Evolutionary conservation across 106 monocot species (phyloP), one percentile per base, ranked within the genome.

Genomic region (Dactylorhiza incarnata): DNA sequence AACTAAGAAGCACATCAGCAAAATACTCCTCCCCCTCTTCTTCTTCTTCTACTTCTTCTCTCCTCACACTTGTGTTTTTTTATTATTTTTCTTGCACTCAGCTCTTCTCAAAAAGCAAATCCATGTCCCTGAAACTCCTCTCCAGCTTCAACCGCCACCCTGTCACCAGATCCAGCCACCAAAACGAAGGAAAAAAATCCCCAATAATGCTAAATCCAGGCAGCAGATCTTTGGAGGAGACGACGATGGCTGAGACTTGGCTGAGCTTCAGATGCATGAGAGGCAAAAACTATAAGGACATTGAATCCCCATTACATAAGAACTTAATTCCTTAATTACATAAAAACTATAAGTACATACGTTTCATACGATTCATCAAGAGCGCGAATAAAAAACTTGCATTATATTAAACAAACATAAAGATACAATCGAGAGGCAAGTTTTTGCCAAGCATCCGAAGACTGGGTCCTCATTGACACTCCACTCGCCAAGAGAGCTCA

Each of bases 181-280:
- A 48, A 47, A 71, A 17, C 20, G 48, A 71, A 71, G 71, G 71
- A 10, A 71, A 48, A 13, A 71, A 71, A 9, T 71, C 71, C 16
- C n/a, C 14, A 0, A 55, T 15, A n/a, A n/a, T n/a, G 45, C 17
- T 56, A 45, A 75, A 75, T 8, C 13, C 56, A 2, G 58, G 10
- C 45, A 75, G n/a, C 59, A 75, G 10, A 5, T 37, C 19, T 9
- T 48, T 51, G 16, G 77, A 55, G 45, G 82, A 82, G 77, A 66
- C 73, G 62, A 82, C 52, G 25, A 82, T 16, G 61, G 72, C 37
- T 1, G 71, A 68, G 49, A 65, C 29, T 15, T 15, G 13, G 15
- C 81, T 76, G 15, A 82, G 81, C n/a, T 76, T 67, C 5, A 82
- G 59, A 62, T 58, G 49, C 72, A 82, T 76, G 37, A 82, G 71